Evolutionary conservation across 306 rosid genomes (phyloP).

Genomic region (Rosa rugosa): DNA sequence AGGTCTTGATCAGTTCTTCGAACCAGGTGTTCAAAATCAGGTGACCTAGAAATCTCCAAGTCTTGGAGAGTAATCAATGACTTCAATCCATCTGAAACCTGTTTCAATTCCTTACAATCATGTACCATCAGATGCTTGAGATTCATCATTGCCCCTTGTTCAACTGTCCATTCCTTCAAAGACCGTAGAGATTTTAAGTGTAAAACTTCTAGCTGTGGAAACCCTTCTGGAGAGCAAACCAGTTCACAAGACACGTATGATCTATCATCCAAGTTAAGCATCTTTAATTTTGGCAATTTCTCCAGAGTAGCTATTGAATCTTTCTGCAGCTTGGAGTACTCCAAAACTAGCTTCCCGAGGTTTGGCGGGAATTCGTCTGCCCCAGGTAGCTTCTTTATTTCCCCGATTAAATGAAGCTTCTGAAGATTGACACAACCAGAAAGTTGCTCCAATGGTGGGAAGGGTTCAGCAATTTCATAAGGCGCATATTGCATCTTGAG

Average conservation of each 20-base stretch:
- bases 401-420: neutral
- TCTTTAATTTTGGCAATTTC: conserved; percentile 1
- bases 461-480: neutral
- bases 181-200: neutral
- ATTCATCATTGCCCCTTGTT: neutral
- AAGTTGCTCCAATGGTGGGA: neutral
- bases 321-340: neutral
- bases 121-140: neutral
- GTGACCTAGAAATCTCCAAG: neutral
- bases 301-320: neutral
- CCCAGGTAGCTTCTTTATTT: neutral
- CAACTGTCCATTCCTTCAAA: neutral
- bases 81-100: neutral
- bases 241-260: no score
- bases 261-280: neutral
- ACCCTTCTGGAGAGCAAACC: neutral
- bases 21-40: no score
- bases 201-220: neutral
- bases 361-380: neutral
- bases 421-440: neutral
- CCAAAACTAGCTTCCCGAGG: neutral
- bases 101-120: neutral
- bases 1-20: neutral
- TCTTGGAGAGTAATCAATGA: neutral
- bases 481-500: neutral